phyloP scores from a whole-genome alignment of 2,329 filamentous ascomycete genomes.

The Fusarium pseudograminearum region DNA sequence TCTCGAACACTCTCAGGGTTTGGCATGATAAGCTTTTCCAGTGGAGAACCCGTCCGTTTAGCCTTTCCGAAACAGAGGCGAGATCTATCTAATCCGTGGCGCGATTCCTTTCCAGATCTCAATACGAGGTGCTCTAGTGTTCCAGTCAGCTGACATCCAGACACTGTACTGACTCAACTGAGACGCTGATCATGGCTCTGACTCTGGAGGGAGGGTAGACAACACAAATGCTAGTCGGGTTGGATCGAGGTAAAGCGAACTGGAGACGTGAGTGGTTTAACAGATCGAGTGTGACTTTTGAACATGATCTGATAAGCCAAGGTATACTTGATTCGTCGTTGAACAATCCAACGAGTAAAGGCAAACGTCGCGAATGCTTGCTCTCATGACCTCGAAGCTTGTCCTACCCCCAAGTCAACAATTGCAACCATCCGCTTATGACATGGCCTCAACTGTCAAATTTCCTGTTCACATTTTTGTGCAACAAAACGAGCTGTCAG shows the following conservation, averaged over 20 bases:
- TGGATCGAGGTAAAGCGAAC: background rate
- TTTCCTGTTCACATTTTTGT: background rate
- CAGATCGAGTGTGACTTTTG: background rate
- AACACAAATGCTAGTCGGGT: background rate
- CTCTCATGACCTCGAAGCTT: slow-evolving; percentile 6
- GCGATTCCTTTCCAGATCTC: background rate
- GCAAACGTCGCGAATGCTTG: slow-evolving; percentile 2
- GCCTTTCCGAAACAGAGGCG: slow-evolving; percentile 32
- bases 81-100: slow-evolving; percentile 19
- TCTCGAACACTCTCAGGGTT: slow-evolving; percentile 10
- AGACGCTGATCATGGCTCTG: background rate
- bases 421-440: slow-evolving; percentile 18
- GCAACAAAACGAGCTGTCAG: slow-evolving; percentile 29
- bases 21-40: slow-evolving; percentile 39
- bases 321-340: background rate
- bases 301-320: background rate
- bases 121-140: slow-evolving; percentile 16
- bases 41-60: slow-evolving; percentile 31
- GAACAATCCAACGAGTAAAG: background rate
- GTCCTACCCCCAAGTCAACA: background rate
- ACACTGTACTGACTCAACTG: slow-evolving; percentile 10
- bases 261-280: background rate
- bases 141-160: slow-evolving; percentile 22
- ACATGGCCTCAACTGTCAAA: background rate
- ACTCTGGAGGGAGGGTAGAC: background rate